A percentile compares a stretch with the other conserved stretches of the same genome.
Conservation (phyloP, 2,329 filamentous ascomycete genomes). For the Furcasterigmium furcatum region DNA sequence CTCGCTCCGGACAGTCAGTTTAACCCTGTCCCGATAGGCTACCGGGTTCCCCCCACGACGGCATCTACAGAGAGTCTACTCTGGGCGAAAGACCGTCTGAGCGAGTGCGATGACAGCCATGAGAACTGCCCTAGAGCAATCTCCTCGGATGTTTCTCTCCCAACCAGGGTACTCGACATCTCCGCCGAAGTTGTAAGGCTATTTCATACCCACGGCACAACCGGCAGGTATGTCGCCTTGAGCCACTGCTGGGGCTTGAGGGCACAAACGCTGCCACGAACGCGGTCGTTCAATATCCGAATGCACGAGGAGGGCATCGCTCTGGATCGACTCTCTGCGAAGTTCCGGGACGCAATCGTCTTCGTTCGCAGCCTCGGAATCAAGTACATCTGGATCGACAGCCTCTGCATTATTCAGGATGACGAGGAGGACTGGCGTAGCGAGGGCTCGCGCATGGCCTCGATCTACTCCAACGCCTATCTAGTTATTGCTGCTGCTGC, state of each 20-base stretch:
- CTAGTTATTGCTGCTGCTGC: slow-evolving; percentile 42
- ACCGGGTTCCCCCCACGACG: too few relatives aligned
- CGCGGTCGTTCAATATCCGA: background rate
- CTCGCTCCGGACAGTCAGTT: too few relatives aligned
- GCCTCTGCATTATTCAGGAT: slow-evolving; percentile 13
- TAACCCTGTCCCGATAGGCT: too few relatives aligned
- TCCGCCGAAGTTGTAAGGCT: too few relatives aligned
- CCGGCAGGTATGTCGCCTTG: too few relatives aligned
- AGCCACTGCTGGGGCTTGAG: slow-evolving; percentile 13
- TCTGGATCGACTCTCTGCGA: slow-evolving; percentile 2
- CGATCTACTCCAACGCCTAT: slow-evolving; percentile 38
- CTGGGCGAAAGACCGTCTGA: too few relatives aligned
- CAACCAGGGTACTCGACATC: too few relatives aligned
- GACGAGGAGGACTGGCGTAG: slow-evolving; percentile 17
- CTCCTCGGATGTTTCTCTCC: too few relatives aligned
- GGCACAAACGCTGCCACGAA: background rate
- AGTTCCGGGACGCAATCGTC: slow-evolving; percentile 11
- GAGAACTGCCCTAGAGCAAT: too few relatives aligned
- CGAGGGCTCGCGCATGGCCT: slow-evolving; percentile 36
- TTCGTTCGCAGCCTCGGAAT: slow-evolving; percentile 9
- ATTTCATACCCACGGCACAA: too few relatives aligned
- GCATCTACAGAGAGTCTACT: too few relatives aligned
- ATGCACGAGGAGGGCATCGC: background rate
- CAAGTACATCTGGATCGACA: slow-evolving; percentile 14
- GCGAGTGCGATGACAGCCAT: too few relatives aligned